Evolutionary conservation across 2,329 filamentous ascomycete genomes (phyloP).

Genomic region (Plectosphaerella cucumerina): DNA sequence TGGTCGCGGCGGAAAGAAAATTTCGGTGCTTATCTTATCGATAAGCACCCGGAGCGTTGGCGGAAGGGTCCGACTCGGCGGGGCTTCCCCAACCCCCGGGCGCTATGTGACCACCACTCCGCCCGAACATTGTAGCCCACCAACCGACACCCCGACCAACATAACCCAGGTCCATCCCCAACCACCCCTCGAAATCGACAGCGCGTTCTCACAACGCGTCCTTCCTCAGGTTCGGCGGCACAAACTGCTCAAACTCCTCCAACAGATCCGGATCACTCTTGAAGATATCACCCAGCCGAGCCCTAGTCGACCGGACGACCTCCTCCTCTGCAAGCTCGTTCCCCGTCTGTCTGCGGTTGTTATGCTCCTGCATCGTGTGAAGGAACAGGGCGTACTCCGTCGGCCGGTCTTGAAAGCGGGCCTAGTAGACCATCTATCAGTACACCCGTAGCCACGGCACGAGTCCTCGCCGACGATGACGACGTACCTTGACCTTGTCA

Average conservation of each 20-base stretch:
- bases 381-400: not conserved
- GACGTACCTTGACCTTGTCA: not conserved
- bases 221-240: not conserved
- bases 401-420: not conserved
- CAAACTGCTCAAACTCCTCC: not conserved
- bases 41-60: not conserved
- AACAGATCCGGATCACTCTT: not conserved
- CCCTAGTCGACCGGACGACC: not conserved
- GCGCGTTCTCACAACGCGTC: too few relatives aligned
- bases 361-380: not conserved
- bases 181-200: too few relatives aligned
- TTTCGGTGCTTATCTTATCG: slow-evolving; percentile 1
- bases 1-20: not conserved
- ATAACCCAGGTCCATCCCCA: too few relatives aligned
- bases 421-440: not conserved
- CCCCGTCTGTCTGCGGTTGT: not conserved
- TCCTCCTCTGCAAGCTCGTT: not conserved
- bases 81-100: too few relatives aligned
- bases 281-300: not conserved
- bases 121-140: too few relatives aligned
- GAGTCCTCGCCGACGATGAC: not conserved
- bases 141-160: too few relatives aligned
- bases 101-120: too few relatives aligned
- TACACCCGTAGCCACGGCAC: not conserved
- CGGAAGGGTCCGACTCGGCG: too few relatives aligned